Evolutionary conservation across 1,139 yeast species (phyloP), one percentile per base, ranked within the genome.

Genomic region (Pichia sp.): DNA sequence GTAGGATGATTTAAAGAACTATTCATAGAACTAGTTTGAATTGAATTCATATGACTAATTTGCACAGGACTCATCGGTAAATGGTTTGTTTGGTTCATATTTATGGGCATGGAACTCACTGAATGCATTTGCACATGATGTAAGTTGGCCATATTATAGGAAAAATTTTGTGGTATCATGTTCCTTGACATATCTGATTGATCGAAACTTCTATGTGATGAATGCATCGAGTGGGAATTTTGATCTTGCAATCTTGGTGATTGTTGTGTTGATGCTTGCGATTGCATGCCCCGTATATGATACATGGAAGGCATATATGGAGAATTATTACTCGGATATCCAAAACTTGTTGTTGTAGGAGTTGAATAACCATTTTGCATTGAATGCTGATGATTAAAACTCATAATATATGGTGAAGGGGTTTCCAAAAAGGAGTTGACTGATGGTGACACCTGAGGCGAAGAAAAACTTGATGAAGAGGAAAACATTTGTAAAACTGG

Each of bases 391-490:
- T 40, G 27, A 18, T 16, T 25, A 32, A 45, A 45, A 22, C 16
- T 43, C 18, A 39, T 35, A 39, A 27, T 36, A 43, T 24, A 41
- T 16, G 37, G 43, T 30, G 26, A 42, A 9, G 40, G 50, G n/a
- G 25, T 15, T 1, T 46, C 46, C 6, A 46, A 6, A 50, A 47
- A 46, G 40, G 44, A 39, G 4, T n/a, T 26, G 9, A 47, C 27
- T 7, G 54, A 49, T 6, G 53, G 47, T 22, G 51, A 44, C 9
- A 42, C 40, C 1, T 44, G 34, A 6, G 49, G 49, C 2, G 49
- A 46, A 8, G 44, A 43, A 37, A 35, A 46, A 25, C 24, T 43
- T 15, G 48, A 45, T n/a, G 30, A 16, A 12, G 42, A 12, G 1
- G 45, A 40, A 30, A 38, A 42, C 18, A 38, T 13, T 8, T 35